phyloP scores from a whole-genome alignment of 2,329 filamentous ascomycete species.

The Purpureocillium lavendulum region DNA sequence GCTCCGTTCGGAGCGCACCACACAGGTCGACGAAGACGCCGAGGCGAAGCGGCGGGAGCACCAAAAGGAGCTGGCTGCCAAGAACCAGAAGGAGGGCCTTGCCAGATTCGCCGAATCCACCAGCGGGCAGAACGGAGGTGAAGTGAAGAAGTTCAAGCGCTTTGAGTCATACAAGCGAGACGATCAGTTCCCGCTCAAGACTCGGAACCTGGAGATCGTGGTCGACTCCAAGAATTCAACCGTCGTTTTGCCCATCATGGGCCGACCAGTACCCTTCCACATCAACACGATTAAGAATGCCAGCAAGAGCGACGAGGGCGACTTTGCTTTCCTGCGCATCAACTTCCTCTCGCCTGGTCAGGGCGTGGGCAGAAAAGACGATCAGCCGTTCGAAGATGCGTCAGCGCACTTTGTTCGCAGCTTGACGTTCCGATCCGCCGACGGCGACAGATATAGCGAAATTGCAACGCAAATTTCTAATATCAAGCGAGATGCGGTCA shows the following conservation, averaged over 20 bases:
- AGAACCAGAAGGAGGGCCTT: constrained; percentile 85
- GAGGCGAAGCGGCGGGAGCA: constrained; percentile 83
- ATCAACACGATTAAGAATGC: constrained; percentile 98
- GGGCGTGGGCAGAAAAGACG: constrained; percentile 93
- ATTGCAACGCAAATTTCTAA: constrained; percentile 92
- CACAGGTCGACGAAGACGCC: constrained; percentile 80
- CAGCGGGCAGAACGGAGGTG: constrained; percentile 76
- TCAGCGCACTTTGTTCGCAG: constrained; percentile 93
- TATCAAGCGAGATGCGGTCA: constrained; percentile 85
- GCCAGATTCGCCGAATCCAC: constrained; percentile 80
- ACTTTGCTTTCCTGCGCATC: constrained; percentile 88
- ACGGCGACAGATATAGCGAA: constrained; percentile 80
- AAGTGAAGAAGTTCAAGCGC: constrained; percentile 96
- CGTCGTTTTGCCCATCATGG: constrained; percentile 93
- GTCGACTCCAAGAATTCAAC: constrained; percentile 88
- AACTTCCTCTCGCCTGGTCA: constrained; percentile 97
- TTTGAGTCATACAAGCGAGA: constrained; percentile 99
- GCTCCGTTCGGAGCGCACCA: constrained; percentile 80
- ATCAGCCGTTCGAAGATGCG: constrained; percentile 95
- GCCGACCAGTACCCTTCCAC: constrained; percentile 93
- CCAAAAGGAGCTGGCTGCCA: constrained; percentile 77
- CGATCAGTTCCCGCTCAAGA: constrained; percentile 77
- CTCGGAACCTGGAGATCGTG: constrained; percentile 80
- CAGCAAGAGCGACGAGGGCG: constrained; percentile 92
- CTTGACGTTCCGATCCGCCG: constrained; percentile 86